Percentiles rank a stretch among this genome's conserved stretches.
Evolutionary conservation across 1,284 basidiomycete genomes (phyloP).

Genomic region (Puccinia novopanici): DNA sequence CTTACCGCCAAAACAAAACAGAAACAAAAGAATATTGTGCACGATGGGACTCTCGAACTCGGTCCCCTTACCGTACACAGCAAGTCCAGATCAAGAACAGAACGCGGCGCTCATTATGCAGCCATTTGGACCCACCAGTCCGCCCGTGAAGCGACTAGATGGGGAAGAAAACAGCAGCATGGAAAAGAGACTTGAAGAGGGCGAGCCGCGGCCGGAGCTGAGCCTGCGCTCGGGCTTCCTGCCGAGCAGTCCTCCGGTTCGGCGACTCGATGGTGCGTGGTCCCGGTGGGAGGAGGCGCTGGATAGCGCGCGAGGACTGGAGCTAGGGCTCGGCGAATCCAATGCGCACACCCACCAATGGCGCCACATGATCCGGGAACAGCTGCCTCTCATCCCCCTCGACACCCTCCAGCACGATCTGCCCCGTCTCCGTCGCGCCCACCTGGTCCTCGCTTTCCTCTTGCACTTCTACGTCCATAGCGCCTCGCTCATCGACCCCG

Average conservation of each 20-base stretch:
- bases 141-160: not conserved
- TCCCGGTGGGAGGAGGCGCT: slow-evolving; percentile 31
- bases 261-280: slow-evolving; percentile 9
- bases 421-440: slow-evolving; percentile 67
- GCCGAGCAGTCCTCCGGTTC: slow-evolving; percentile 5
- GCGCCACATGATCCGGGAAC: slow-evolving; percentile 63
- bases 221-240: slow-evolving; percentile 26
- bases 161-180: not conserved
- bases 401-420: slow-evolving; percentile 44
- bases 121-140: not conserved
- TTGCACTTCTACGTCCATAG: slow-evolving; percentile 83
- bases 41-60: not conserved
- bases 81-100: not conserved
- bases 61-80: not conserved
- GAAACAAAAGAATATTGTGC: too few species aligned
- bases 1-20: not conserved
- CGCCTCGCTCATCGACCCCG: slow-evolving; percentile 4
- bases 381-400: not conserved
- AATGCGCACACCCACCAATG: not conserved
- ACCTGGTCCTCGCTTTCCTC: slow-evolving; percentile 80
- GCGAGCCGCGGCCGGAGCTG: not conserved
- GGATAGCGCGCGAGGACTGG: slow-evolving; percentile 32
- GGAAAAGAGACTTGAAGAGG: not conserved
- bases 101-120: not conserved
- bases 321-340: slow-evolving; percentile 23